Base-by-base conservation (phyloP, 2,329 filamentous ascomycete genomes). In the Aspergillus persii region DNA sequence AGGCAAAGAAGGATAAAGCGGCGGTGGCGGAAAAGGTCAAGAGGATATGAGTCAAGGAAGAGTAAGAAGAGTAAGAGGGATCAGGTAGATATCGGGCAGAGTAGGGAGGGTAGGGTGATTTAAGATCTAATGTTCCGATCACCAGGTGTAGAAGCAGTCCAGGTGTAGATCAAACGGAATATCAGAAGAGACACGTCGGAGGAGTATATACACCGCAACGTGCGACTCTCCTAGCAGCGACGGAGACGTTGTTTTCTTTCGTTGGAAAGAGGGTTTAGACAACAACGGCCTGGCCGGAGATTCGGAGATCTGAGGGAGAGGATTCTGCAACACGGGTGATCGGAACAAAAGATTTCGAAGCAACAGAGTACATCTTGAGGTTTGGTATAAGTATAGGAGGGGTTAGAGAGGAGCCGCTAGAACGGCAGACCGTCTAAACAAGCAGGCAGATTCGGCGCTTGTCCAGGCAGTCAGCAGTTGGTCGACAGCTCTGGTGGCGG, bases 311-410 rank as follows among this genome's bases (percentile, higher is more conserved):
- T 70, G 69, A 68, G 67, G 68, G 62, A 57, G 52, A 62, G 67
- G 63, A 68, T 61, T 68, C 64, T 65, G 68, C 70, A 73, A 71
- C 68, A 69, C 66, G 63, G 72, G 69, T 66, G 74, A 77, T 74
- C 74, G 74, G 74, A 69, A 68, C 68, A 63, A 63, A 61, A 63
- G 68, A 66, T 60, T 62, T 63, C 52, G 61, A 67, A 59, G 58
- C 71, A 74, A 70, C 69, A 76, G 59, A 63, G 72, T 76, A 76
- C 74, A 77, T 77, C 70, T 76, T 77, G 74, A 67, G 65, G 63
- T 36, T 56, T 47, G 61, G 54, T 59, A 57, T 47, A 41, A 30
- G 60, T 55, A 58, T 59, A 58, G 56, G 60, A 63, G 66, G 60
- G 64, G 15, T 41, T 64, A 64, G 62, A 66, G 63, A 65, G 61